These are phyloP conservation scores for Pinus taeda DNA, from an alignment of 75 land plant species.

Conservation along the genomic window DNA sequence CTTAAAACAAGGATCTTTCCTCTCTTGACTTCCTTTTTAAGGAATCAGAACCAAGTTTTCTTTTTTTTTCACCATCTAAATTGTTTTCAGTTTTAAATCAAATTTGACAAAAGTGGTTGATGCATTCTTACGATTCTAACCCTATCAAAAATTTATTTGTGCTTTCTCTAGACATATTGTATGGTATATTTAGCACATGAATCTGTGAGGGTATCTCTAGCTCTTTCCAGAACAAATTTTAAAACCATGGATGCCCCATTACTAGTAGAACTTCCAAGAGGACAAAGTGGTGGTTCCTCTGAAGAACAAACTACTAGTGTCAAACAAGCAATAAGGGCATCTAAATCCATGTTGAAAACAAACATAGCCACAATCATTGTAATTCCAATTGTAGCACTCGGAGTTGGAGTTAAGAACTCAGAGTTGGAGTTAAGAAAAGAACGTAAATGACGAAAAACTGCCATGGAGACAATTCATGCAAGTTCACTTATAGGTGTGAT, in stretches of 20 bases:
- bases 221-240: constrained; percentile 70
- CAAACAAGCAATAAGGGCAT: constrained; percentile 71
- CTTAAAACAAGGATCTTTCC: no score
- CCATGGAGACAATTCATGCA: constrained; percentile 75
- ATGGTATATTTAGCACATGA: constrained; percentile 36
- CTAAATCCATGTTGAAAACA: constrained; percentile 67
- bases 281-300: constrained; percentile 85
- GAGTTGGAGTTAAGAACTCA: constrained; percentile 50
- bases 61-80: no score
- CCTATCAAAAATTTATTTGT: no score
- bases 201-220: constrained; percentile 65
- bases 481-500: constrained; percentile 65
- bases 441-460: constrained; percentile 82
- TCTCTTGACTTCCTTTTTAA: no score
- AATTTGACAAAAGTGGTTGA: no score
- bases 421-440: constrained; percentile 58
- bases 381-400: constrained; percentile 41
- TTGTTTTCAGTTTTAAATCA: no score
- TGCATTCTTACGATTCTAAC: no score
- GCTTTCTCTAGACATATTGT: not conserved
- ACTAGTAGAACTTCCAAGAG: constrained; percentile 76
- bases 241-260: constrained; percentile 87
- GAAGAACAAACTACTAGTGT: constrained; percentile 81
- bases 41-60: no score
- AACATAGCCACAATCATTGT: constrained; percentile 56